Evolutionary conservation across 2,329 filamentous ascomycete genomes (phyloP).

Genomic region (Capronia coronata): DNA sequence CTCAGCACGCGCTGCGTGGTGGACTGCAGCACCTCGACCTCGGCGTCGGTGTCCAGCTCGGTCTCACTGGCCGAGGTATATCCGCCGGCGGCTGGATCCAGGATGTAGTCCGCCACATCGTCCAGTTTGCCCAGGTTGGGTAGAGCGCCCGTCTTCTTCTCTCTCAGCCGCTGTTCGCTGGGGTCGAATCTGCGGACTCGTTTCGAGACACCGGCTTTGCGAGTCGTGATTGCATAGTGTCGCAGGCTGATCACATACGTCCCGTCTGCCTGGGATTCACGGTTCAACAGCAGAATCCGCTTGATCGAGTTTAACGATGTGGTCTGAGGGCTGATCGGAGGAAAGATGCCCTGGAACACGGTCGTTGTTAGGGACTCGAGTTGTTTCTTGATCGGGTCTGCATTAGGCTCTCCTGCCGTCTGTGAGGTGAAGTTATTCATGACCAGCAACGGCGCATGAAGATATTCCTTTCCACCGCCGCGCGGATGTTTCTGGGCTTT

Average conservation of each 20-base stretch:
- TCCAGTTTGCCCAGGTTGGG: constrained; percentile 87
- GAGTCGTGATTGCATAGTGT: constrained; percentile 93
- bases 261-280: constrained; percentile 58
- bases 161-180: constrained; percentile 68
- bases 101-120: constrained; percentile 91
- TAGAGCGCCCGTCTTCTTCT: constrained; percentile 55
- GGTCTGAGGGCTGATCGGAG: constrained; percentile 85
- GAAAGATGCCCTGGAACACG: constrained; percentile 92
- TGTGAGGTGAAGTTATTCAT: constrained; percentile 94
- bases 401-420: constrained; percentile 48
- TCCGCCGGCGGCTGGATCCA: constrained; percentile 69
- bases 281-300: constrained; percentile 81
- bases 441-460: constrained; percentile 80
- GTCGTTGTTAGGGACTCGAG: constrained; percentile 89
- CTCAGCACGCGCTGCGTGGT: constrained; percentile 49
- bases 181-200: constrained; percentile 76
- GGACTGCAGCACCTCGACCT: constrained; percentile 72
- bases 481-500: constrained; percentile 76
- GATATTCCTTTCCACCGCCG: constrained; percentile 76
- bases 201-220: constrained; percentile 75
- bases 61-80: constrained; percentile 92
- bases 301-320: constrained; percentile 89
- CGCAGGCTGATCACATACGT: constrained; percentile 79
- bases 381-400: constrained; percentile 77
- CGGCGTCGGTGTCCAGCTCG: constrained; percentile 87